Evolutionary conservation across 768 basidiomycete species (phyloP).

Genomic region (Russula sp.): DNA sequence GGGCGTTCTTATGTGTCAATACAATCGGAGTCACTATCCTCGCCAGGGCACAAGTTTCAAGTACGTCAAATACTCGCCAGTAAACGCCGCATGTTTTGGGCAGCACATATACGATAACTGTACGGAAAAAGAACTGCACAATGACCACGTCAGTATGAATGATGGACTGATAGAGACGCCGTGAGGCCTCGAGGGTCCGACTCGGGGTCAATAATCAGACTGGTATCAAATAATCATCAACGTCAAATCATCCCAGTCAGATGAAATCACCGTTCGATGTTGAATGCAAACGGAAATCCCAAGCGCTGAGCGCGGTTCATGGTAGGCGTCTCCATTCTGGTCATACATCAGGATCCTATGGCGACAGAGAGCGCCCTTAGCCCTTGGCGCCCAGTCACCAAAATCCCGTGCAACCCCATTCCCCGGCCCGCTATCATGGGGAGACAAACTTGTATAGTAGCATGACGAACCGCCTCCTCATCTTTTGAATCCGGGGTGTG

Average conservation of each 20-base stretch:
- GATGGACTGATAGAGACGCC: neutral
- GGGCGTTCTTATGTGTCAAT: conserved; percentile 9
- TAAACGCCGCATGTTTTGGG: neutral
- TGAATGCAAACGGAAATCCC: neutral
- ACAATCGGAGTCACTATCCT: neutral
- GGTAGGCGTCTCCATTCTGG: neutral
- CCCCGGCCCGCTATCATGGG: no score
- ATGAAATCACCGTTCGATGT: neutral
- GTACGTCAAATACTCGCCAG: neutral
- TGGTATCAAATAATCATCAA: neutral
- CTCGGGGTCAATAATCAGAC: no score
- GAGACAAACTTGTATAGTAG: no score
- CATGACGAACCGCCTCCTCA: no score
- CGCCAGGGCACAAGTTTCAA: neutral
- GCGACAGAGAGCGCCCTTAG: neutral
- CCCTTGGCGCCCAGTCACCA: neutral
- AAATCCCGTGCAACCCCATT: neutral
- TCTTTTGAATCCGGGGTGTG: no score
- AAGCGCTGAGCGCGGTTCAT: neutral
- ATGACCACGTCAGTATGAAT: neutral
- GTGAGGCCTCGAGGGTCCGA: no score
- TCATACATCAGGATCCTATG: conserved; percentile 1
- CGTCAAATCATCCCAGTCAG: neutral
- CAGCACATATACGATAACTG: neutral
- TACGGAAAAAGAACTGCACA: neutral